phyloP scores from a whole-genome alignment of 2,329 filamentous ascomycete genomes.

The Colletotrichum sp. region DNA sequence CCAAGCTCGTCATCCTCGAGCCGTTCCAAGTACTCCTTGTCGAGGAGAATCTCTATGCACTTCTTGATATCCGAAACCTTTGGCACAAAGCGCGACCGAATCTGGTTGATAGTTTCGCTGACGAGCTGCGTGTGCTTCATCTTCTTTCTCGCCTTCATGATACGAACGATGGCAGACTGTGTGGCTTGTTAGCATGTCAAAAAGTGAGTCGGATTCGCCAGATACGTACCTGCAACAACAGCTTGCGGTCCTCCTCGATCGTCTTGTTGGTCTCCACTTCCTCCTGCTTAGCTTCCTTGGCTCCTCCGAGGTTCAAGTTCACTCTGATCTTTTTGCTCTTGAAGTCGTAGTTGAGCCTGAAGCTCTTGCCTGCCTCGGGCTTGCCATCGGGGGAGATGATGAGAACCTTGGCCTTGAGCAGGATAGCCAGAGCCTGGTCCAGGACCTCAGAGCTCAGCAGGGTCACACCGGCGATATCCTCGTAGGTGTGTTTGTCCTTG shows the following conservation, averaged over 20 bases:
- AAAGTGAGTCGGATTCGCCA: too few species aligned
- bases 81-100: constrained; percentile 89
- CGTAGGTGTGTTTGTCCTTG: constrained; percentile 81
- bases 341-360: constrained; percentile 90
- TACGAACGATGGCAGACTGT: constrained; percentile 96
- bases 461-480: constrained; percentile 85
- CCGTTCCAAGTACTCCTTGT: constrained; percentile 98
- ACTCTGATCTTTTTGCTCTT: constrained; percentile 98
- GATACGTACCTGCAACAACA: constrained; percentile 87
- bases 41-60: constrained; percentile 96
- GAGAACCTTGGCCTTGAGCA: constrained; percentile 93
- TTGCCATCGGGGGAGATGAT: constrained; percentile 75
- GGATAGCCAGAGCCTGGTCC: constrained; percentile 83
- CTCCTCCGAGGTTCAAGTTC: constrained; percentile 93
- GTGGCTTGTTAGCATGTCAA: constrained; percentile 26
- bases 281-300: constrained; percentile 95
- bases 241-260: constrained; percentile 96
- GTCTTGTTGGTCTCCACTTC: constrained; percentile 98
- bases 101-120: constrained; percentile 94
- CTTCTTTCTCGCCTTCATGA: constrained; percentile 99
- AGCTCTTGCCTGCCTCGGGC: constrained; percentile 77
- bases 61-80: constrained; percentile 98
- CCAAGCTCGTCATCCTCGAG: constrained; percentile 93
- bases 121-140: constrained; percentile 98
- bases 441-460: constrained; percentile 81